Evolutionary conservation across 2,329 filamentous ascomycete species (phyloP).

Genomic region (Colletotrichum sojae): DNA sequence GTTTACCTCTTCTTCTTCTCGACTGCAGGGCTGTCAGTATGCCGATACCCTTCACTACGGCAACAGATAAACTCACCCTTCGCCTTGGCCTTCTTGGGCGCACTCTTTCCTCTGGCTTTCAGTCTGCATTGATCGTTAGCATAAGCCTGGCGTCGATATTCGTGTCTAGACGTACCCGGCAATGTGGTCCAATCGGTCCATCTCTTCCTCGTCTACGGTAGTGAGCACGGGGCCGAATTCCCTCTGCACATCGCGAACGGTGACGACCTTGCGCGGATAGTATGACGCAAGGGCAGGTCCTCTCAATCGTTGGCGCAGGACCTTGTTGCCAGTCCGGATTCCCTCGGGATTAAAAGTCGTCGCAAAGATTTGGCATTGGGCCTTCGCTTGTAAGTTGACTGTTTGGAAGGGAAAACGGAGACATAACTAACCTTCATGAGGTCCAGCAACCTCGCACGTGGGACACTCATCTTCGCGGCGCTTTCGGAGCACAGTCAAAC

Average conservation of each 20-base stretch:
- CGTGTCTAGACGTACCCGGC: slow-evolving; percentile 66
- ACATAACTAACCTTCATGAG: slow-evolving; percentile 78
- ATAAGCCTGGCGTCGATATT: neutral
- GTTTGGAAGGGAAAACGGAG: neutral
- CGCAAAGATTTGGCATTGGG: slow-evolving; percentile 92
- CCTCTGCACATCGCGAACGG: slow-evolving; percentile 80
- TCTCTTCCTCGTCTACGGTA: slow-evolving; percentile 81
- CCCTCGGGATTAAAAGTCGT: slow-evolving; percentile 90
- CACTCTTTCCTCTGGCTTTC: slow-evolving; percentile 86
- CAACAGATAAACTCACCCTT: slow-evolving; percentile 42
- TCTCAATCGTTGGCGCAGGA: slow-evolving; percentile 88
- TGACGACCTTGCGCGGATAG: slow-evolving; percentile 84
- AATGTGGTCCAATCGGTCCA: slow-evolving; percentile 84
- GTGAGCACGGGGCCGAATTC: slow-evolving; percentile 76
- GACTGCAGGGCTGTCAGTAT: slow-evolving; percentile 51
- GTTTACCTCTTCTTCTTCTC: slow-evolving; percentile 58
- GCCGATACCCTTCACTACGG: neutral
- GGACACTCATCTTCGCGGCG: slow-evolving; percentile 70
- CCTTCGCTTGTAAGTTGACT: slow-evolving; percentile 63
- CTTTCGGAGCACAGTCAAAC: slow-evolving; percentile 26
- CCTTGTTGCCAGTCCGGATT: slow-evolving; percentile 88
- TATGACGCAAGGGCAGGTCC: slow-evolving; percentile 89
- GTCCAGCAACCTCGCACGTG: slow-evolving; percentile 75
- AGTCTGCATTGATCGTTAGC: slow-evolving; percentile 62
- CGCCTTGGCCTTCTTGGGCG: slow-evolving; percentile 88